Percentiles rank a stretch among this genome's conserved stretches.
Conservation (phyloP, 2,329 filamentous ascomycete species). For the Colletotrichum liriopes region DNA sequence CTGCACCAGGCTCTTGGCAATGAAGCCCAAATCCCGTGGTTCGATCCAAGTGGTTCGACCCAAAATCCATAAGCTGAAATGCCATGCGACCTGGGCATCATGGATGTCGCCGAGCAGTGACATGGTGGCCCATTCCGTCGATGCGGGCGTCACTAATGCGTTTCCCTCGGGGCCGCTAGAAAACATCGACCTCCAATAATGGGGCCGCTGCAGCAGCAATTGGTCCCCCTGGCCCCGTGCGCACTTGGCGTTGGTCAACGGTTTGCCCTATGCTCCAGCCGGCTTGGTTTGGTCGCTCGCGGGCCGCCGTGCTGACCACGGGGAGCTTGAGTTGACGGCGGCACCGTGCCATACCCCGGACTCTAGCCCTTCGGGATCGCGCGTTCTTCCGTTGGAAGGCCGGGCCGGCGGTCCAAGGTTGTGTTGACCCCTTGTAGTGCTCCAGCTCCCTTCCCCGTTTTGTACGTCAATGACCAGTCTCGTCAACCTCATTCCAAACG, state of each 20-base stretch:
- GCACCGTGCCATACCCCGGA: neutral
- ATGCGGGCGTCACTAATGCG: conserved; percentile 28
- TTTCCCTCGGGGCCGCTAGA: conserved; percentile 26
- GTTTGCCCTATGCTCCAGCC: conserved; percentile 15
- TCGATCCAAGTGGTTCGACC: conserved; percentile 8
- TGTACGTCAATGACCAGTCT: neutral
- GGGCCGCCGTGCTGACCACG: neutral
- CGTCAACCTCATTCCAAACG: neutral
- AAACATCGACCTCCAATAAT: conserved; percentile 17
- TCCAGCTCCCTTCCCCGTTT: no score
- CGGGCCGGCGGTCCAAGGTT: conserved; percentile 1
- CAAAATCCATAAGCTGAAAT: neutral
- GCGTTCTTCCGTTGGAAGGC: neutral
- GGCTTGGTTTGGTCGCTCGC: neutral
- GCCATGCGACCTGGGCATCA: conserved; percentile 3
- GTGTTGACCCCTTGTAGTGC: neutral
- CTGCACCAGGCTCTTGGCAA: conserved; percentile 13
- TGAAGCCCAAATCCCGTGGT: neutral
- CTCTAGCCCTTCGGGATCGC: neutral
- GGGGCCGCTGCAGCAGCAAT: conserved; percentile 21
- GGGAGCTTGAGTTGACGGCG: neutral
- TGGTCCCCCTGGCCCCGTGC: conserved; percentile 21
- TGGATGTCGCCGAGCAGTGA: conserved; percentile 17
- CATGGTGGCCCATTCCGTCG: conserved; percentile 2
- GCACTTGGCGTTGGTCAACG: conserved; percentile 31